Conservation (phyloP, 306 rosid species). For the Vigna reflexopilosa region DNA sequence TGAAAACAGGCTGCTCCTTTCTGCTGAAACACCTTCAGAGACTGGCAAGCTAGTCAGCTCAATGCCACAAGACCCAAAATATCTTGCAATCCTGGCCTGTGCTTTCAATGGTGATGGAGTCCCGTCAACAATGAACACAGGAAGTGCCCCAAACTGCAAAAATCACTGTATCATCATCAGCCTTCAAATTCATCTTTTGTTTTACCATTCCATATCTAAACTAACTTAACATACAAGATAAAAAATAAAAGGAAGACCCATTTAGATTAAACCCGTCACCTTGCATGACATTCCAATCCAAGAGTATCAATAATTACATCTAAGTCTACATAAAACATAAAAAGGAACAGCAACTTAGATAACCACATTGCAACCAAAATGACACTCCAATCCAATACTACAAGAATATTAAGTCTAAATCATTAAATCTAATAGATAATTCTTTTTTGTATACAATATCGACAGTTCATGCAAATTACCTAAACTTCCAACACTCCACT, state of each 20-base stretch:
- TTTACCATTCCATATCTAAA: neutral
- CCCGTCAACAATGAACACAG: slow-evolving; percentile 86
- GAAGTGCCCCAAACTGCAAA: slow-evolving; percentile 90
- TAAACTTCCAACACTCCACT: neutral
- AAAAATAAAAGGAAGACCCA: neutral
- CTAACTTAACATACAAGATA: slow-evolving; percentile 3
- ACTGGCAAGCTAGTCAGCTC: slow-evolving; percentile 62
- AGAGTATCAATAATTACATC: neutral
- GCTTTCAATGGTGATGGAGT: slow-evolving; percentile 81
- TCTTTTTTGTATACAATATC: neutral
- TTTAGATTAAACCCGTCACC: slow-evolving; percentile 13
- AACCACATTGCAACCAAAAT: neutral
- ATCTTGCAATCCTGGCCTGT: slow-evolving; percentile 72
- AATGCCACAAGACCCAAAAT: slow-evolving; percentile 71
- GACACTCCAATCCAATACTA: slow-evolving; percentile 2
- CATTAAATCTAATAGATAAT: neutral
- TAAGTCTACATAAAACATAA: neutral
- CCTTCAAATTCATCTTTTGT: slow-evolving; percentile 4
- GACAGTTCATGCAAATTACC: neutral
- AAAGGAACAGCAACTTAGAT: neutral
- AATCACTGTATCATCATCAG: slow-evolving; percentile 29
- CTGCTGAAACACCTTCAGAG: slow-evolving; percentile 66
- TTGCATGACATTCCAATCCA: neutral
- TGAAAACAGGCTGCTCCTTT: slow-evolving; percentile 67
- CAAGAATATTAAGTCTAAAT: neutral